Conservation (phyloP, 2,329 filamentous ascomycete genomes). For the Colletotrichum chrysophilum region DNA sequence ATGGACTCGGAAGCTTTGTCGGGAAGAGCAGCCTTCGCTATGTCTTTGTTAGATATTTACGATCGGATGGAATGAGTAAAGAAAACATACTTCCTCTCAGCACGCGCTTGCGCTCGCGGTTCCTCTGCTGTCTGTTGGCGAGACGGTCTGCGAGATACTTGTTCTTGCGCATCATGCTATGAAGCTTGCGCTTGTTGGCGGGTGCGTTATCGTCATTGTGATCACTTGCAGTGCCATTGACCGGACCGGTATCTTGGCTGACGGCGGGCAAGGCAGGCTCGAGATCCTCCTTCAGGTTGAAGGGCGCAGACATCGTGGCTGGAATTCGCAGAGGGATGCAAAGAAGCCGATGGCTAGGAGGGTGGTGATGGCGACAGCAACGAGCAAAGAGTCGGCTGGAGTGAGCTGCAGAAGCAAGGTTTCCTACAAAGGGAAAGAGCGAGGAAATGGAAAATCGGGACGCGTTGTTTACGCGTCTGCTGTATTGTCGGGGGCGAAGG, state of each 20-base stretch:
- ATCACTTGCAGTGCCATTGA: not conserved
- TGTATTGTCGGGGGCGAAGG: not conserved
- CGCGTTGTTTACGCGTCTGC: not conserved
- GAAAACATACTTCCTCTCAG: not conserved
- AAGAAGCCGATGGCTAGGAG: not conserved
- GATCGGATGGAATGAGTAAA: no score
- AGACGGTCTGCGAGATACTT: not conserved
- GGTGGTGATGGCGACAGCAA: not conserved
- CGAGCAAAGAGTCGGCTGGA: accelerated
- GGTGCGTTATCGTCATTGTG: not conserved
- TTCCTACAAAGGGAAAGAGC: not conserved
- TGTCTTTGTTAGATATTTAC: not conserved
- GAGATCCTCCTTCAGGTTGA: not conserved
- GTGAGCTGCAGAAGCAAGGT: not conserved
- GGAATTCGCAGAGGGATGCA: not conserved
- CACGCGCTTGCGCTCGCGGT: not conserved
- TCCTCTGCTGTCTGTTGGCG: not conserved
- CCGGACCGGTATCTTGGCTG: accelerated
- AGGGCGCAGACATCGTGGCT: not conserved
- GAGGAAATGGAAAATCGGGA: accelerated
- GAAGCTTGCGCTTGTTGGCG: not conserved
- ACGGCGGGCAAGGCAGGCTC: not conserved
- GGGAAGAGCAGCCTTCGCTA: not conserved
- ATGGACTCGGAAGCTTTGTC: not conserved
- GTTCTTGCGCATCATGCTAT: accelerated